phyloP scores from a whole-genome alignment of 805 yeast species.

The Lachancea meyersii region DNA sequence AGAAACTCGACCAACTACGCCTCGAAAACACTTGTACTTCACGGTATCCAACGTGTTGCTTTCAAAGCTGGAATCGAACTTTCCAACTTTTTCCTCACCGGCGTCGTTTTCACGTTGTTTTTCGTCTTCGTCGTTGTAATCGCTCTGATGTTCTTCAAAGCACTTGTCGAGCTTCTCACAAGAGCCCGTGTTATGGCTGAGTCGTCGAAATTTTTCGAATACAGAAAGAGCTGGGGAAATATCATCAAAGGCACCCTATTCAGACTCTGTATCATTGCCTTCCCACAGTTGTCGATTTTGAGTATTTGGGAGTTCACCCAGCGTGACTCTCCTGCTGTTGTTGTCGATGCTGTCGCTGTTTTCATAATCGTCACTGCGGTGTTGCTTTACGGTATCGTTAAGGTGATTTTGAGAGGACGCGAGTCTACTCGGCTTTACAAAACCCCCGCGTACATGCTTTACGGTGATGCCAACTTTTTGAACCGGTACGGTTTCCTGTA shows the following conservation, averaged over 20 bases:
- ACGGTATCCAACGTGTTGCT: constrained; percentile 91
- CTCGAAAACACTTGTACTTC: constrained; percentile 67
- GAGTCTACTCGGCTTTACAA: constrained; percentile 65
- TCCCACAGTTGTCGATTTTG: constrained; percentile 77
- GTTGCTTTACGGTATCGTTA: constrained; percentile 62
- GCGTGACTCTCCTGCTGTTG: constrained; percentile 75
- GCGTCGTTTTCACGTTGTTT: constrained; percentile 75
- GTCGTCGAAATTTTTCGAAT: constrained; percentile 59
- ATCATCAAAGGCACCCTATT: constrained; percentile 84
- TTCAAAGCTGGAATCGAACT: constrained; percentile 79
- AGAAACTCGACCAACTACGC: constrained; percentile 48
- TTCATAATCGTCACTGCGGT: constrained; percentile 52
- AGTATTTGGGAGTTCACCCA: constrained; percentile 86
- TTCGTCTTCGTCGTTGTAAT: constrained; percentile 58
- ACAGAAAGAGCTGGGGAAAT: constrained; percentile 76
- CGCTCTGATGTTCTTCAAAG: constrained; percentile 59
- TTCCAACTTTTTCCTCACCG: constrained; percentile 79
- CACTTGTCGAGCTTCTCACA: constrained; percentile 54
- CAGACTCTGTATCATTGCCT: constrained; percentile 74
- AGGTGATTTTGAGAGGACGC: constrained; percentile 70
- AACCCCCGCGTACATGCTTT: constrained; percentile 88
- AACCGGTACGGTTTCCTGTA: constrained; percentile 90
- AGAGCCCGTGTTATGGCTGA: constrained; percentile 52
- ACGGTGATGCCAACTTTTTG: constrained; percentile 72
- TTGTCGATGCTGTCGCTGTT: constrained; percentile 72